Evolutionary conservation across 495 filamentous ascomycete species (phyloP).

Genomic region (Cetradonia linearis): DNA sequence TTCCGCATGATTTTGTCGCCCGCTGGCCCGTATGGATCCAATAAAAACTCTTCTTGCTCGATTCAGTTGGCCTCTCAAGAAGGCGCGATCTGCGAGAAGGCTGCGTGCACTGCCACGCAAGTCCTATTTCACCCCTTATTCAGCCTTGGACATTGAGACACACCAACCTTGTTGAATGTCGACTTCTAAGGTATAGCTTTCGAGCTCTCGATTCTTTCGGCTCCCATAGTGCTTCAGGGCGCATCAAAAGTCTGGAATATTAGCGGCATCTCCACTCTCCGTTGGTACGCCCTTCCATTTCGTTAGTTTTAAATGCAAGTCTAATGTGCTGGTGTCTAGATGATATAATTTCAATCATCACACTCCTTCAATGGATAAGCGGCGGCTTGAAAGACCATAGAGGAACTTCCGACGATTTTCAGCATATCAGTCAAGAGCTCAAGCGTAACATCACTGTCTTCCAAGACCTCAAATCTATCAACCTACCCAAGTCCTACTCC

Average conservation of each 20-base stretch:
- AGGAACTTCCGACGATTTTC: not conserved
- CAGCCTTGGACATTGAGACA: too few relatives aligned
- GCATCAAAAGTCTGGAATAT: not conserved
- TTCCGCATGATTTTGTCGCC: too few relatives aligned
- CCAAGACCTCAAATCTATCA: not conserved
- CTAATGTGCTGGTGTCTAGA: not conserved
- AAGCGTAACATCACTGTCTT: conserved; percentile 1
- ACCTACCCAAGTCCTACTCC: not conserved
- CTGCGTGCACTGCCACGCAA: not conserved
- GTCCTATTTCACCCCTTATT: not conserved
- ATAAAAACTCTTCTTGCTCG: not conserved
- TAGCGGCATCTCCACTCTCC: not conserved
- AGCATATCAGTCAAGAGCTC: not conserved
- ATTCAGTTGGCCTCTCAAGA: not conserved
- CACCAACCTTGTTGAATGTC: not conserved
- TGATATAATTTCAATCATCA: not conserved
- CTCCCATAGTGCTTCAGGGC: too few relatives aligned
- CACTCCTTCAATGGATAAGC: not conserved
- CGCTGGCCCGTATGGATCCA: not conserved
- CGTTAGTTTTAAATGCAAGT: not conserved
- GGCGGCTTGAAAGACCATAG: not conserved
- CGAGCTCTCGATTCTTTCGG: too few relatives aligned
- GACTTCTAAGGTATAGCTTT: too few relatives aligned
- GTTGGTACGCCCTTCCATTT: not conserved
- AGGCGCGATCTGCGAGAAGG: not conserved